phyloP scores from a whole-genome alignment of 306 rosid species.

The Begonia loranthoides region DNA sequence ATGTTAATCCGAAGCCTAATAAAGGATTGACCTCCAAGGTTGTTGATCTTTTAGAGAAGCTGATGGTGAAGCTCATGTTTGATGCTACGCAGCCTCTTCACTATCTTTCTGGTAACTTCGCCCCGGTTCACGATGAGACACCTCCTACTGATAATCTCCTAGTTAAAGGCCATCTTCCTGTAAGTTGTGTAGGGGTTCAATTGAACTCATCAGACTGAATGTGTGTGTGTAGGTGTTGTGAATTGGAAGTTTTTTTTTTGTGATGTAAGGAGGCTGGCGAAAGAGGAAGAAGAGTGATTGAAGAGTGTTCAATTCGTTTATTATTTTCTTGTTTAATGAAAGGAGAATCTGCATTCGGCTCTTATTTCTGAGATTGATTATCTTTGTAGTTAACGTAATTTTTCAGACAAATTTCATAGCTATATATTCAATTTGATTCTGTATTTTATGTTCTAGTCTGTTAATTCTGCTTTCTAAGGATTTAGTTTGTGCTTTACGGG shows the following conservation, averaged over 20 bases:
- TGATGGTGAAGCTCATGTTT: conserved; percentile 52
- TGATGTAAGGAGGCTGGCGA: background rate
- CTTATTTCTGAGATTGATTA: no score
- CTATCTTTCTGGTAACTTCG: conserved; percentile 67
- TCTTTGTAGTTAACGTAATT: no score
- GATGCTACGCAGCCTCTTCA: conserved; percentile 53
- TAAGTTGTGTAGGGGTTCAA: conserved; percentile 13
- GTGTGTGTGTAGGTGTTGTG: background rate
- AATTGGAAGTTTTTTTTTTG: background rate
- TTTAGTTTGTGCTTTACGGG: no score
- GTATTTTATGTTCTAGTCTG: no score
- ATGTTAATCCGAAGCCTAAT: conserved; percentile 53
- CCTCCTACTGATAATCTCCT: conserved; percentile 58
- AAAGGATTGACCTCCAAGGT: conserved; percentile 47
- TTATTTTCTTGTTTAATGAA: background rate
- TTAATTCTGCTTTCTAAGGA: no score
- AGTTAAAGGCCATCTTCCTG: conserved; percentile 67
- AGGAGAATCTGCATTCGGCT: background rate
- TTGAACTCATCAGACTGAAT: background rate
- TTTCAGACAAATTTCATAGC: no score
- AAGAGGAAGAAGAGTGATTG: no score
- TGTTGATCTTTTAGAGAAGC: conserved; percentile 52
- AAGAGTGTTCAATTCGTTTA: no score
- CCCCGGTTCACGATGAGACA: conserved; percentile 69
- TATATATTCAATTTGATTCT: no score